A percentile compares a stretch with the other conserved stretches of the same genome.
These are phyloP conservation scores for Babesia divergens DNA, from an alignment of 169 alveolate species.

Conservation along the genomic window DNA sequence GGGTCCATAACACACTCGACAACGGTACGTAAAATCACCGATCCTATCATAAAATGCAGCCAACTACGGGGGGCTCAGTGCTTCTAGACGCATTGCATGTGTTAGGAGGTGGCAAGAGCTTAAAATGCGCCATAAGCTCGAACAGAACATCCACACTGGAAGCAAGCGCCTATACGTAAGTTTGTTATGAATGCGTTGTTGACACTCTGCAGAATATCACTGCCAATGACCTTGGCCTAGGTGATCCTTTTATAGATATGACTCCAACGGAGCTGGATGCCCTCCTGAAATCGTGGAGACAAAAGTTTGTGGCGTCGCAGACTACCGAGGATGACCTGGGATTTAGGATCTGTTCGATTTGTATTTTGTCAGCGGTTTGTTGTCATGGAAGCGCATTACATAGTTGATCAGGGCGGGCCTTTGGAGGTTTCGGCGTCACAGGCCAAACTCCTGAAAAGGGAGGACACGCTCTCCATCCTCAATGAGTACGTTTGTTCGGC, in stretches of 20 bases:
- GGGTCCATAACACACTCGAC: conserved; percentile 42
- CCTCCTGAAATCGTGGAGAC: conserved; percentile 62
- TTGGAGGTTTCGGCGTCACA: conserved; percentile 36
- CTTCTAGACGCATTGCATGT: conserved; percentile 4
- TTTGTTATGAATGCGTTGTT: background rate
- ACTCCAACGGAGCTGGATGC: conserved; percentile 20
- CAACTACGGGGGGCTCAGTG: background rate
- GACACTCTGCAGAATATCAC: conserved; percentile 30
- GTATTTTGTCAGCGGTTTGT: background rate
- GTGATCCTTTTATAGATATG: conserved; percentile 34
- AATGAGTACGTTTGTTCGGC: background rate
- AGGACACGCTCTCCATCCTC: conserved; percentile 33
- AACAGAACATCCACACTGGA: background rate
- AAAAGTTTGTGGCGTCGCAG: conserved; percentile 50
- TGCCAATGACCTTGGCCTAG: conserved; percentile 52
- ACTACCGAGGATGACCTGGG: conserved; percentile 63
- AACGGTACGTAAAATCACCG: background rate
- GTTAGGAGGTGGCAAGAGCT: conserved; percentile 26
- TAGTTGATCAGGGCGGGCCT: background rate
- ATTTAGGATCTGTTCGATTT: conserved; percentile 56
- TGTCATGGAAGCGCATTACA: background rate
- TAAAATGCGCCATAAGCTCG: background rate
- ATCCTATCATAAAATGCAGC: background rate
- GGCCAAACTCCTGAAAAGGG: conserved; percentile 31
- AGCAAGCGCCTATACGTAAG: conserved; percentile 26